These are phyloP conservation scores for Citrullus amarus DNA, from an alignment of 306 rosid genomes.

Conservation along the genomic window DNA sequence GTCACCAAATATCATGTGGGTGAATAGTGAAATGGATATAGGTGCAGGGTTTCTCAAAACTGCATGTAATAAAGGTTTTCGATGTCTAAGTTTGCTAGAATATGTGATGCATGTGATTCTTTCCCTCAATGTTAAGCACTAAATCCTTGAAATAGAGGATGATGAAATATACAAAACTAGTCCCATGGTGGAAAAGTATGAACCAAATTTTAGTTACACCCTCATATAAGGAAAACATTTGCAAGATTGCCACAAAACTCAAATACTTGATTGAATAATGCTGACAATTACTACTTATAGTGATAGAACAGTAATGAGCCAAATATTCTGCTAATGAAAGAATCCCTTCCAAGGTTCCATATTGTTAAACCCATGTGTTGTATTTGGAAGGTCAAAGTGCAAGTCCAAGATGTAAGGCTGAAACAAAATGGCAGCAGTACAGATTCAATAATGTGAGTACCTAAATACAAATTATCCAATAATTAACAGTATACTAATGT, in stretches of 20 bases:
- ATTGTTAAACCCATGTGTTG: conserved; percentile 38
- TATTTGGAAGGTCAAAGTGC: conserved; percentile 16
- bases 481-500: neutral
- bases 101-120: neutral
- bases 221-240: neutral
- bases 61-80: neutral
- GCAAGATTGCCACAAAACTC: neutral
- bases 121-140: neutral
- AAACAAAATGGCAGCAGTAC: conserved; percentile 13
- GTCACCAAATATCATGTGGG: neutral
- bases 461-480: neutral
- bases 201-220: neutral
- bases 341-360: conserved; percentile 62
- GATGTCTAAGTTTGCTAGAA: neutral
- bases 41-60: neutral
- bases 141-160: neutral
- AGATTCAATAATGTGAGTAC: neutral
- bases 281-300: conserved; percentile 41
- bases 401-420: conserved; percentile 53
- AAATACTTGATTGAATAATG: neutral
- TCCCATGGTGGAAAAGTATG: neutral
- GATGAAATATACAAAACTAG: neutral
- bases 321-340: conserved; percentile 70
- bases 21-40: neutral
- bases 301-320: conserved; percentile 65